Evolutionary conservation across 2,329 filamentous ascomycete species (phyloP).

Genomic region (Lasiodiplodia sp.): DNA sequence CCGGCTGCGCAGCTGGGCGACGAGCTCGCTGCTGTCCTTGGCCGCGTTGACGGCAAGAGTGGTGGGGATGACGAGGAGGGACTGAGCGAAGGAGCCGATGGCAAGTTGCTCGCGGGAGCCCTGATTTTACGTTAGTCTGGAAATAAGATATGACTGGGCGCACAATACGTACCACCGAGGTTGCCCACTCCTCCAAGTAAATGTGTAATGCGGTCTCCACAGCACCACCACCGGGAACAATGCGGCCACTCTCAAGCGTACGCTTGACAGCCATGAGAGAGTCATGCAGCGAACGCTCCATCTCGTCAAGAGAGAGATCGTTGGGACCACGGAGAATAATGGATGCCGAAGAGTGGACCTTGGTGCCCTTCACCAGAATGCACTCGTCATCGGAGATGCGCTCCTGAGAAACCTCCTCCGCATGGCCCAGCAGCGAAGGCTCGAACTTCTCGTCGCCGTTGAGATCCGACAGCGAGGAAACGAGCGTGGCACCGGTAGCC

Average conservation of each 20-base stretch:
- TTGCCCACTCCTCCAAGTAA: constrained; percentile 97
- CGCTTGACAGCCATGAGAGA: constrained; percentile 96
- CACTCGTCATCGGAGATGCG: constrained; percentile 99
- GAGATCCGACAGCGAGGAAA: constrained; percentile 92
- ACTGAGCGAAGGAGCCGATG: constrained; percentile 95
- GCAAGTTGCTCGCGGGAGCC: constrained; percentile 95
- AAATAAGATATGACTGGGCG: neutral
- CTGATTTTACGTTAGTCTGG: constrained; percentile 43
- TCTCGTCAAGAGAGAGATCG: constrained; percentile 96
- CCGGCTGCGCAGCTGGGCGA: constrained; percentile 91
- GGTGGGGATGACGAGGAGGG: constrained; percentile 93
- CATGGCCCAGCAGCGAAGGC: constrained; percentile 83
- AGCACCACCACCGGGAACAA: constrained; percentile 94
- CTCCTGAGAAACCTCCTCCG: constrained; percentile 97
- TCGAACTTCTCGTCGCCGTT: constrained; percentile 99
- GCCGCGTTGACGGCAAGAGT: constrained; percentile 96
- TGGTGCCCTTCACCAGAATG: constrained; percentile 95
- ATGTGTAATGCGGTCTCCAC: constrained; percentile 99
- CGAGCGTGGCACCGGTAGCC: constrained; percentile 90
- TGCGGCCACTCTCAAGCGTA: constrained; percentile 93
- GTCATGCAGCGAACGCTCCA: constrained; percentile 98
- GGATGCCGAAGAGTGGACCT: constrained; percentile 90
- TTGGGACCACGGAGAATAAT: constrained; percentile 96
- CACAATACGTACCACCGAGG: constrained; percentile 75
- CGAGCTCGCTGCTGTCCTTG: constrained; percentile 93